phyloP scores from a whole-genome alignment of 2,329 filamentous ascomycete genomes.

The Aphanoascus verrucosus region DNA sequence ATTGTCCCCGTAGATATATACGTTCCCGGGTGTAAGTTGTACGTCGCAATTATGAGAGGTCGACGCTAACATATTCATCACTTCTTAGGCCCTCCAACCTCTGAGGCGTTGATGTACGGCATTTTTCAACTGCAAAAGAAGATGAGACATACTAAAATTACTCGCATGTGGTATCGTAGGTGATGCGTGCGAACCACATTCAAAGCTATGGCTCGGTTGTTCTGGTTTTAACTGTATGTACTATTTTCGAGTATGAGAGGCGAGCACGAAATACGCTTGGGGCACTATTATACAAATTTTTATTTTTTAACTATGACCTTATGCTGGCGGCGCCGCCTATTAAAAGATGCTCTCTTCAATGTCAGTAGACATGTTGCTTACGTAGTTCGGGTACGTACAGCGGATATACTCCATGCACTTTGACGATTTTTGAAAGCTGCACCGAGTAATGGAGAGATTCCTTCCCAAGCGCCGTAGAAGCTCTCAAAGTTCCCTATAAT shows the following conservation, averaged over 20 bases:
- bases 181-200: slow-evolving; percentile 16
- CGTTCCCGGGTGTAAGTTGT: slow-evolving; percentile 63
- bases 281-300: neutral
- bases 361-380: no score
- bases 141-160: slow-evolving; percentile 52
- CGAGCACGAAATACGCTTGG: neutral
- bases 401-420: neutral
- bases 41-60: slow-evolving; percentile 15
- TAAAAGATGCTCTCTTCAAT: no score
- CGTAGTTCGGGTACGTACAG: no score
- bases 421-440: neutral
- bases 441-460: neutral
- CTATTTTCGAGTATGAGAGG: neutral
- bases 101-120: slow-evolving; percentile 49
- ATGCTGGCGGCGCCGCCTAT: no score
- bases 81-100: slow-evolving; percentile 40
- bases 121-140: slow-evolving; percentile 75
- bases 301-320: no score
- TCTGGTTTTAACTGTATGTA: neutral
- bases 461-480: neutral
- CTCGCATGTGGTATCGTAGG: slow-evolving; percentile 49
- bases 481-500: slow-evolving; percentile 73
- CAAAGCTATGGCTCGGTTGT: neutral
- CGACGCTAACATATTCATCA: slow-evolving; percentile 32
- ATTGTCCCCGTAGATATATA: slow-evolving; percentile 79